Base-by-base conservation (phyloP, 768 basidiomycete species). In the Rhizopogon rudus region DNA sequence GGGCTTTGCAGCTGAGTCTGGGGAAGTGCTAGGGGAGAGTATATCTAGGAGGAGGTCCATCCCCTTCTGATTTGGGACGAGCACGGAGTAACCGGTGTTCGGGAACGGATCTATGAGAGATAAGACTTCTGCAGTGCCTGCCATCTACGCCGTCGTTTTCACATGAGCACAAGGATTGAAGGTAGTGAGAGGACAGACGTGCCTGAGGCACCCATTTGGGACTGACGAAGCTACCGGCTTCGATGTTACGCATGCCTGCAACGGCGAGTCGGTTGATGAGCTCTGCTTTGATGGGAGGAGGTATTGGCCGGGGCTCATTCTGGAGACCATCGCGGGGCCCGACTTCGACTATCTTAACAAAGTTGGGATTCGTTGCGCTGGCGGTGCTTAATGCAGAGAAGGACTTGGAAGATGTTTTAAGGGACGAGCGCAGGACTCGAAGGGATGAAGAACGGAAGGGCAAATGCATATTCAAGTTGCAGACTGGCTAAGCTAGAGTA, bases 181-280 rank as follows among this genome's bases (percentile, higher is more conserved):
- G 52, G 39, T 25, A 43, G 20, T 28, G 46, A 5, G 35, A 33
- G 13, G 31, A 4, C 2, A 31, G 44, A 69, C 76, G 49, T 58
- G 84, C 93, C 81, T 95, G 93, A 0, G 93, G 93, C 25, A 95
- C 88, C 88, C 92, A 92, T 70, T 93, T 93, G 0, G 90, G 89
- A 68, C 91, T 91, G 55, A 95, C 93, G 65, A 96, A 93, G 66
- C 91, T 92, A 6, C 93, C 93, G 1, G 83, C 82, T 70, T 95
- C 93, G 60, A 95, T 86, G 54, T 75, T 81, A 57, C 75, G 73
- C 61, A 84, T 65, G 0, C 92, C 93, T 9, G 91, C 86, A 16
- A 66, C 67, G 2, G 80, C 81, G 10, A 98, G 81, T 13, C 86
- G 75, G 58, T 90, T 81, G 54, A 98, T 83, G 52, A 98, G 80